Evolutionary conservation across 2,329 filamentous ascomycete species (phyloP).

Genomic region (Claviceps capensis): DNA sequence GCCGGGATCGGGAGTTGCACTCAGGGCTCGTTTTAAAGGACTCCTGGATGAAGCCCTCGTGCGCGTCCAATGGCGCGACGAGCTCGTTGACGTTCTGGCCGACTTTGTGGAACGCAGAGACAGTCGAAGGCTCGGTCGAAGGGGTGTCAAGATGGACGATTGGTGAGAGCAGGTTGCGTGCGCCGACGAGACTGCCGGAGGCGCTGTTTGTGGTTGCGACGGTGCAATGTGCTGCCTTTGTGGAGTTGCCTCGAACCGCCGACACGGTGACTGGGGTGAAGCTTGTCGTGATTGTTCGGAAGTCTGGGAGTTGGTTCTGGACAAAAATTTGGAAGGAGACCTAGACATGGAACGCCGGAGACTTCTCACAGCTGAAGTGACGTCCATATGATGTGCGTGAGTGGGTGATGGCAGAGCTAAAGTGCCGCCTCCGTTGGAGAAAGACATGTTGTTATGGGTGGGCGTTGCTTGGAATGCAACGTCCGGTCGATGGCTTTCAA

Average conservation of each 20-base stretch:
- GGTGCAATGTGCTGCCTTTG: slow-evolving; percentile 20
- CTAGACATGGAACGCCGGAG: slow-evolving; percentile 78
- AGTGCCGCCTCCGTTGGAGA: slow-evolving; percentile 53
- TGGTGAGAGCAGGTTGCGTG: slow-evolving; percentile 19
- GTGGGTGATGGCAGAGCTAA: slow-evolving; percentile 80
- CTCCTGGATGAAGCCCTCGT: slow-evolving; percentile 63
- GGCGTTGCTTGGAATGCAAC: slow-evolving; percentile 14
- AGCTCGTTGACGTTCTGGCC: slow-evolving; percentile 38
- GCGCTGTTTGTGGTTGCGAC: slow-evolving; percentile 21
- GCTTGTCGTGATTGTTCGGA: slow-evolving; percentile 32
- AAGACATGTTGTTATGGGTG: slow-evolving; percentile 33
- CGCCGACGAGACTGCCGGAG: slow-evolving; percentile 18
- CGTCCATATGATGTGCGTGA: slow-evolving; percentile 68
- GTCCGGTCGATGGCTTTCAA: slow-evolving; percentile 7
- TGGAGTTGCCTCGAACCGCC: slow-evolving; percentile 25
- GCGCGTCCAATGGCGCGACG: slow-evolving; percentile 40
- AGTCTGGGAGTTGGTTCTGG: slow-evolving; percentile 32
- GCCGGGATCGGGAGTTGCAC: slow-evolving; percentile 53
- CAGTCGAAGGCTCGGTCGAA: slow-evolving; percentile 53
- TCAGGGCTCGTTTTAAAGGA: slow-evolving; percentile 66
- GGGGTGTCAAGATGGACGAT: slow-evolving; percentile 47
- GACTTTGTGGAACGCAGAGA: slow-evolving; percentile 50
- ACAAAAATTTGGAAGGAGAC: slow-evolving; percentile 82
- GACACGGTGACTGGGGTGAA: slow-evolving; percentile 39
- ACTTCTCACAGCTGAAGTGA: slow-evolving; percentile 67